A percentile compares a stretch with the other conserved stretches of the same genome.
Evolutionary conservation across 2,329 filamentous ascomycete genomes (phyloP).

Genomic region (Balansia obtecta): DNA sequence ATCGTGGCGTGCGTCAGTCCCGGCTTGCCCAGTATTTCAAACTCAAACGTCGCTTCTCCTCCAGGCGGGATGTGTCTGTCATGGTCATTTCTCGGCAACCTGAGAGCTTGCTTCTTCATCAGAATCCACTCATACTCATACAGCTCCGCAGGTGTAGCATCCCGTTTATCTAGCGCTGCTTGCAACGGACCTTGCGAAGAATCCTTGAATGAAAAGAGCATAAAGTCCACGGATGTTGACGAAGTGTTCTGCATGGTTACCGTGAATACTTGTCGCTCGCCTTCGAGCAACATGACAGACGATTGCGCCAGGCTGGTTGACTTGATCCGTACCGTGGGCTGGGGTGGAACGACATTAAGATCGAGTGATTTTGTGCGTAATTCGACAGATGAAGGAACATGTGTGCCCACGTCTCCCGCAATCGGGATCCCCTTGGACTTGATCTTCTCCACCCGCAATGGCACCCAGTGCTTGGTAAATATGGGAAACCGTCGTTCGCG

Average conservation of each 20-base stretch:
- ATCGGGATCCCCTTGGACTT: conserved; percentile 60
- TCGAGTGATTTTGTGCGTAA: conserved; percentile 40
- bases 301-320: conserved; percentile 70
- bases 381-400: conserved; percentile 20
- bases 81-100: conserved; percentile 38
- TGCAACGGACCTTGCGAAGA: conserved; percentile 72
- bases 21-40: conserved; percentile 78
- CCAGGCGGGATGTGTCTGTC: conserved; percentile 53
- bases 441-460: conserved; percentile 56
- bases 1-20: conserved; percentile 69
- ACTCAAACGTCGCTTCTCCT: conserved; percentile 57
- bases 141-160: conserved; percentile 64
- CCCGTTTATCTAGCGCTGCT: conserved; percentile 60
- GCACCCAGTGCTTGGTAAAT: conserved; percentile 64
- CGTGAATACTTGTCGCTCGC: conserved; percentile 66
- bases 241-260: conserved; percentile 74
- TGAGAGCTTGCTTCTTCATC: conserved; percentile 58
- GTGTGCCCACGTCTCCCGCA: conserved; percentile 32
- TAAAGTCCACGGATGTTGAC: conserved; percentile 63
- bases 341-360: conserved; percentile 65
- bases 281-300: conserved; percentile 85
- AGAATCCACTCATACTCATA: conserved; percentile 80
- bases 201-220: conserved; percentile 82
- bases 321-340: conserved; percentile 66
- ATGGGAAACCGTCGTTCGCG: conserved; percentile 74